A percentile compares a stretch with the other conserved stretches of the same genome.
phyloP scores from a whole-genome alignment of 768 basidiomycete genomes.

The Russula sp. region DNA sequence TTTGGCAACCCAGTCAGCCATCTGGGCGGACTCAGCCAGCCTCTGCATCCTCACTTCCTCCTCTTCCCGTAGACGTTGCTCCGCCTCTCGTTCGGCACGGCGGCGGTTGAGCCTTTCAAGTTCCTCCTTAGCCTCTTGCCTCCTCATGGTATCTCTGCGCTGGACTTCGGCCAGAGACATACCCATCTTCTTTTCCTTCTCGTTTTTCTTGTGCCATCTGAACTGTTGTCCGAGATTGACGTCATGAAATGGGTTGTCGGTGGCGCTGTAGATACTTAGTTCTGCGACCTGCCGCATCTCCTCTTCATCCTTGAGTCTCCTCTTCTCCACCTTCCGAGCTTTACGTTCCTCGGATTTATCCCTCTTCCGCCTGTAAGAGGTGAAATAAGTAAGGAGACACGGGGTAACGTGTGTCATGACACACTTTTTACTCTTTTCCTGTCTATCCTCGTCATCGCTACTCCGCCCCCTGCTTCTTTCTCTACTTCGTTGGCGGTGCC shows the following conservation, averaged over 20 bases:
- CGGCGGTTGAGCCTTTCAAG: constrained; percentile 85
- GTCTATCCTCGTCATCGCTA: constrained; percentile 23
- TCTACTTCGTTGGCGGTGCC: constrained; percentile 26
- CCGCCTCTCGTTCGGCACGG: constrained; percentile 88
- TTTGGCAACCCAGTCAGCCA: constrained; percentile 97
- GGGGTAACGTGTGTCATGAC: constrained; percentile 20
- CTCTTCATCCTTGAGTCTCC: constrained; percentile 74
- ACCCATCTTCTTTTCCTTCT: constrained; percentile 90
- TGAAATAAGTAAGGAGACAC: background rate
- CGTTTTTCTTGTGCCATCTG: constrained; percentile 97
- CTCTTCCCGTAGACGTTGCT: constrained; percentile 82
- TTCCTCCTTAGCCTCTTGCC: constrained; percentile 93
- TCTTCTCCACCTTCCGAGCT: constrained; percentile 86
- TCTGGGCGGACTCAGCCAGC: constrained; percentile 89
- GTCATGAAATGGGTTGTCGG: constrained; percentile 98
- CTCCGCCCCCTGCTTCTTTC: constrained; percentile 33
- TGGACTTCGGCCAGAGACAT: constrained; percentile 73
- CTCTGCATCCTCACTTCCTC: constrained; percentile 88
- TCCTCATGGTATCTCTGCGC: constrained; percentile 68
- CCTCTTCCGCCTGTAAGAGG: constrained; percentile 57
- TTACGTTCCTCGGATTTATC: constrained; percentile 84
- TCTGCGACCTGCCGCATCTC: constrained; percentile 91
- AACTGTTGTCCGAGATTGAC: constrained; percentile 95
- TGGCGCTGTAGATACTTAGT: constrained; percentile 91
- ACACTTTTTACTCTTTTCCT: constrained; percentile 42